These are phyloP conservation scores for Rhypophila decipiens DNA, from an alignment of 495 filamentous ascomycete species.

Conservation along the genomic window DNA sequence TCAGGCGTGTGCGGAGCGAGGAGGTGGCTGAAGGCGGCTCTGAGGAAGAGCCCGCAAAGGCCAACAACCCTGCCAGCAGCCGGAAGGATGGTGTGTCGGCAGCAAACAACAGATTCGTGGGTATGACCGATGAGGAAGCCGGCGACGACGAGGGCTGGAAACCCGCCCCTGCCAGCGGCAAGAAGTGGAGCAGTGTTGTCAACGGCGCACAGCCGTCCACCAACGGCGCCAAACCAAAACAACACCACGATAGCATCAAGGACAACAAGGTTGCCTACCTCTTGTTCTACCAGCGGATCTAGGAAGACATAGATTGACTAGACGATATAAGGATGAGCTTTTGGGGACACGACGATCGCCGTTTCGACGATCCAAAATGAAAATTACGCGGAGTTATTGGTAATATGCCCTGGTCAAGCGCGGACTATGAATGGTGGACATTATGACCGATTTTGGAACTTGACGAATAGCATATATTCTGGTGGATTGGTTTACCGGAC, in stretches of 20 bases:
- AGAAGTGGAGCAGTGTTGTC: conserved; percentile 59
- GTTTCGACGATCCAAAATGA: too few relatives aligned
- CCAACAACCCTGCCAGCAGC: conserved; percentile 40
- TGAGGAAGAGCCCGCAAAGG: conserved; percentile 67
- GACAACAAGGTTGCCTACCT: conserved; percentile 97
- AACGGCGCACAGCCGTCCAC: conserved; percentile 47
- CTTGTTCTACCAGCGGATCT: conserved; percentile 85
- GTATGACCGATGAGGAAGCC: conserved; percentile 62
- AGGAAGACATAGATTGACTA: too few relatives aligned
- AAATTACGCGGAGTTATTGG: too few relatives aligned
- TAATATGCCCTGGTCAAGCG: too few relatives aligned
- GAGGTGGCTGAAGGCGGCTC: conserved; percentile 85
- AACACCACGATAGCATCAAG: conserved; percentile 65
- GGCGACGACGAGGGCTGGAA: conserved; percentile 74
- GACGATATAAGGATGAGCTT: too few relatives aligned
- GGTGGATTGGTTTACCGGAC: too few relatives aligned
- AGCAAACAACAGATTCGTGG: conserved; percentile 59
- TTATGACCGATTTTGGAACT: too few relatives aligned
- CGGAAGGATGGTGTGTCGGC: conserved; percentile 28
- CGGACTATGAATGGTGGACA: too few relatives aligned
- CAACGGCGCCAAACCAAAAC: conserved; percentile 54
- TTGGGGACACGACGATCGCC: too few relatives aligned
- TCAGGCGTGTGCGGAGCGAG: conserved; percentile 76
- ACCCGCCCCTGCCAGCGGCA: conserved; percentile 64
- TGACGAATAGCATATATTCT: too few relatives aligned